Evolutionary conservation across 2,329 filamentous ascomycete genomes (phyloP), one percentile per base, ranked within the genome.

Genomic region (Dothistroma pini): DNA sequence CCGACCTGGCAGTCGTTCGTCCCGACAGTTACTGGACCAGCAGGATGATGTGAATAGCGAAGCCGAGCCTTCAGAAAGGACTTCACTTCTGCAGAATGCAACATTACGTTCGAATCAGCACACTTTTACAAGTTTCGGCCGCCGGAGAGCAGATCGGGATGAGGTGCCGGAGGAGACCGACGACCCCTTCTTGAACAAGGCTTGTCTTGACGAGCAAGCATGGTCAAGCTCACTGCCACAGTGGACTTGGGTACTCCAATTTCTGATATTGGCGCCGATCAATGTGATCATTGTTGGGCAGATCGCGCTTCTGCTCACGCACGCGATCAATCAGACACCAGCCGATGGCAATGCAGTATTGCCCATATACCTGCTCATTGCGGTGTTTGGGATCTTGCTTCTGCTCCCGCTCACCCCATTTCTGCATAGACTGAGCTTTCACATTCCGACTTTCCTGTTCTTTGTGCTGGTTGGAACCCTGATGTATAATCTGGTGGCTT

Each of bases 191-290:
- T 63, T 72, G 9, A 67, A 62, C 16, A 62, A 68, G 60, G 76
- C 81, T 7, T 92, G 88, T 71, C 84, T 84, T 12, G 79, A 85
- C 57, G 95, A 97, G 72, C 95, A 97, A 75, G 78, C 83, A 14
- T 99, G 95, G 95, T 96, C 91, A 56, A 84, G 84, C 4, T 83
- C 83, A 41, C 78, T 97, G 57, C 91, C 91, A 0, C 85, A 83
- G 50, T 97, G 89, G 89, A 87, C 89, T 19, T 99, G 95, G 95
- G 75, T 95, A 48, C 68, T 96, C 19, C 93, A 99, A 70, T 88
- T 97, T 66, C 78, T 97, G 3, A 72, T 97, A 16, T 78, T 96
- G 10, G 89, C 86, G 0, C 92, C 93, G 0, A 84, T 96, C 56
- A 85, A 88, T 53, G 79, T 96, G 51, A 87, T 95, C 62, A 75